Conservation (phyloP, 2,329 filamentous ascomycete species). For the Fonsecaea multimorphosa region DNA sequence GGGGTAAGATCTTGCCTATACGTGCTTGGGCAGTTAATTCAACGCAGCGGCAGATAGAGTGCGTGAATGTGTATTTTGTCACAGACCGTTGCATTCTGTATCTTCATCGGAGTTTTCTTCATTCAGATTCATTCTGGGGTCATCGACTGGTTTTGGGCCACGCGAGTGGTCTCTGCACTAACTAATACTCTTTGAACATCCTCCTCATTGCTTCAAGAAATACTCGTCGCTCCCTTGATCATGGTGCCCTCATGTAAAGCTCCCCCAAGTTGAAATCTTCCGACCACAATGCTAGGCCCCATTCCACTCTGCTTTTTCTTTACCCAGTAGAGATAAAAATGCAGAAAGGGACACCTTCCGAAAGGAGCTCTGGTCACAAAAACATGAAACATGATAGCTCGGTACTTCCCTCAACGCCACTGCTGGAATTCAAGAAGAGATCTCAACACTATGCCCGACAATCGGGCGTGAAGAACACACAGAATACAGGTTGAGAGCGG, state of each 20-base stretch:
- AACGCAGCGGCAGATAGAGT: no score
- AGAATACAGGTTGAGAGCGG: neutral
- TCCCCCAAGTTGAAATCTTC: neutral
- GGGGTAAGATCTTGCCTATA: no score
- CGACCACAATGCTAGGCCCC: neutral
- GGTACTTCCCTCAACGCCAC: conserved; percentile 4
- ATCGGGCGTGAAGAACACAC: neutral
- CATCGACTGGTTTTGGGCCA: neutral
- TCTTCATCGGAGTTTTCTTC: neutral
- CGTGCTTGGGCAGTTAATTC: no score
- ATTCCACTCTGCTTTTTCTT: neutral
- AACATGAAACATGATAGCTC: conserved; percentile 3
- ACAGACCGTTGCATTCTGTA: neutral
- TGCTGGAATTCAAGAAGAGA: neutral
- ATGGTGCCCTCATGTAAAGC: neutral
- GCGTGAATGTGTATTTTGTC: neutral
- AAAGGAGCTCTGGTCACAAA: neutral
- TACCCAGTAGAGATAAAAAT: neutral
- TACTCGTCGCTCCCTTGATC: neutral
- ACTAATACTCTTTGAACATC: conserved; percentile 4
- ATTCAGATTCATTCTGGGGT: conserved; percentile 1
- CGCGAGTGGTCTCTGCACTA: conserved; percentile 5
- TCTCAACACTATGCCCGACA: neutral
- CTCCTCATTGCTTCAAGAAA: neutral
- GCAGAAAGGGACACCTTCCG: neutral